These are phyloP conservation scores for Penicillium sp. DNA, from an alignment of 2,329 filamentous ascomycete species.

Conservation along the genomic window DNA sequence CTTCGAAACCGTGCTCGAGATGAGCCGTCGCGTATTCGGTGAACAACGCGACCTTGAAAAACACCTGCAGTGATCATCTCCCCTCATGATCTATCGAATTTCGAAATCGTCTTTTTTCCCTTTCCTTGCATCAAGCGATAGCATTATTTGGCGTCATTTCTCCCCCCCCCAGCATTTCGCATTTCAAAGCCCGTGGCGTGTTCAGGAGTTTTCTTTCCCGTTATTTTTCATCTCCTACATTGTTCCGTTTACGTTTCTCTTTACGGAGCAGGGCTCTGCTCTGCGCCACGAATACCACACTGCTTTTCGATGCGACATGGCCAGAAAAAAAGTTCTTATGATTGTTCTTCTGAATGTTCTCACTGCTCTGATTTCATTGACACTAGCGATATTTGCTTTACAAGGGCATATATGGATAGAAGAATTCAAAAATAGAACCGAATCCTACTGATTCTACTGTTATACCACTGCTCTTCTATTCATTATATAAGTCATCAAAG, in stretches of 20 bases:
- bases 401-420: constrained; percentile 15
- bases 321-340: constrained; percentile 13
- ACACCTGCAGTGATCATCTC: not conserved
- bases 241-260: not conserved
- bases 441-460: constrained; percentile 3
- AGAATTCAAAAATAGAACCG: constrained; percentile 2
- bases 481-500: not conserved
- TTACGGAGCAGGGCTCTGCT: not conserved
- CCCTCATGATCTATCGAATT: not conserved
- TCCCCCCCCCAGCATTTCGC: not conserved
- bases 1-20: constrained; percentile 91
- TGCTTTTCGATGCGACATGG: constrained; percentile 6
- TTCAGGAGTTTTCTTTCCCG: constrained; percentile 4
- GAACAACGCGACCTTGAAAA: constrained; percentile 73
- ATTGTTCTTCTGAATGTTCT: constrained; percentile 1
- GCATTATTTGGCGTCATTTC: constrained; percentile 30
- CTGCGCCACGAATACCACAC: constrained; percentile 6
- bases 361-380: constrained; percentile 4
- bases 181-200: constrained; percentile 4
- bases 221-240: not conserved
- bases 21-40: constrained; percentile 87
- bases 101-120: constrained; percentile 3
- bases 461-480: constrained; percentile 7
- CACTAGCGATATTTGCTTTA: constrained; percentile 9
- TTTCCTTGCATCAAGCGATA: constrained; percentile 30